These are phyloP conservation scores for Talaromyces stipitatus DNA, from an alignment of 495 filamentous ascomycete genomes.

Conservation along the genomic window DNA sequence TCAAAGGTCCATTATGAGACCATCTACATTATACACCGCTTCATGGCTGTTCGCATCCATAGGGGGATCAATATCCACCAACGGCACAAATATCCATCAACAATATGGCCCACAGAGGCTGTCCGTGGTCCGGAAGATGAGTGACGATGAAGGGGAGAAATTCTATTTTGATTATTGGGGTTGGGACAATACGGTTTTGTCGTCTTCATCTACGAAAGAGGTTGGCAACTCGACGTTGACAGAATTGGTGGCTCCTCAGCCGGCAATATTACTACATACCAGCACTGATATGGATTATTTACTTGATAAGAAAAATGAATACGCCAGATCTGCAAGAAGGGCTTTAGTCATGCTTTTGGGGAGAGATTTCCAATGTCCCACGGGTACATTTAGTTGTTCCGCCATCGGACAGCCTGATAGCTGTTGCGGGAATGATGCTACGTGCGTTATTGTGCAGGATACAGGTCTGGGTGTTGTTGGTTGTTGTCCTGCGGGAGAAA, in stretches of 20 bases:
- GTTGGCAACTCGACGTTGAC: neutral
- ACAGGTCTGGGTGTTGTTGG: slow-evolving; percentile 71
- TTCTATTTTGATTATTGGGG: slow-evolving; percentile 63
- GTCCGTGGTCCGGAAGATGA: slow-evolving; percentile 63
- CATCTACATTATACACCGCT: neutral
- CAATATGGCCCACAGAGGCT: neutral
- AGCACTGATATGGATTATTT: slow-evolving; percentile 7
- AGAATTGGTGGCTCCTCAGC: neutral
- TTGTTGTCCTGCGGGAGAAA: slow-evolving; percentile 70
- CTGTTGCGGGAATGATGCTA: slow-evolving; percentile 64
- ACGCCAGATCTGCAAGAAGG: slow-evolving; percentile 8
- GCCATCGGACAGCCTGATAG: slow-evolving; percentile 62
- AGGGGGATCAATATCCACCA: neutral
- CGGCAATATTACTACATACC: neutral
- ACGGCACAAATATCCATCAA: neutral
- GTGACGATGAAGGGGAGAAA: slow-evolving; percentile 72
- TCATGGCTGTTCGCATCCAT: neutral
- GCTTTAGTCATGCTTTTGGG: slow-evolving; percentile 21
- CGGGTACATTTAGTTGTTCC: slow-evolving; percentile 57
- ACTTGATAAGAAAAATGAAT: slow-evolving; percentile 8
- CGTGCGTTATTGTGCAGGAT: slow-evolving; percentile 65
- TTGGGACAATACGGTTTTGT: slow-evolving; percentile 18
- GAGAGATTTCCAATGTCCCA: slow-evolving; percentile 66
- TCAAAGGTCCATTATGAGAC: neutral
- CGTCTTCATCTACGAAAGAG: neutral